Conservation (phyloP, 2,329 filamentous ascomycete genomes). For the Fusarium dimerum region DNA sequence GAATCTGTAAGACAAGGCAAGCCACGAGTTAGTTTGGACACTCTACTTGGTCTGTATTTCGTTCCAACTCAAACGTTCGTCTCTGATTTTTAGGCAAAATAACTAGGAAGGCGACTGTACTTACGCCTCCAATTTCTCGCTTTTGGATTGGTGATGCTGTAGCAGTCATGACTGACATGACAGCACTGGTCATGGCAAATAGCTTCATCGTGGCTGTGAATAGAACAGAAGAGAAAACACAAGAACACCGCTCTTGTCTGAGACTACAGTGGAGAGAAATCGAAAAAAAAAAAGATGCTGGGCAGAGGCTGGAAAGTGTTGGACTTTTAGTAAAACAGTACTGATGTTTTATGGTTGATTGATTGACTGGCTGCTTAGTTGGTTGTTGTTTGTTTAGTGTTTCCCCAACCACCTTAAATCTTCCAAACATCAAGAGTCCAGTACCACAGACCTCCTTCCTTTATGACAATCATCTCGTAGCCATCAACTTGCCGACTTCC, state of each 20-base stretch:
- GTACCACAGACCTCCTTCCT: background rate
- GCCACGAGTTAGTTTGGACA: constrained; percentile 2
- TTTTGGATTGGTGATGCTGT: constrained; percentile 38
- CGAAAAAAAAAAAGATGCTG: background rate
- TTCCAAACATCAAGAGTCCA: background rate
- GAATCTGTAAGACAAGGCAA: constrained; percentile 38
- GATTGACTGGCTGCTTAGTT: background rate
- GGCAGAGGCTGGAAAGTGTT: background rate
- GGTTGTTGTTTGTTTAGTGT: background rate
- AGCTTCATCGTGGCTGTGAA: constrained; percentile 32
- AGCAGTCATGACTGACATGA: constrained; percentile 23
- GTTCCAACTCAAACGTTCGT: no score
- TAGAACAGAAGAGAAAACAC: background rate
- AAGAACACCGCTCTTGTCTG: background rate
- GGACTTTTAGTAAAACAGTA: background rate
- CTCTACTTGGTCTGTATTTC: no score
- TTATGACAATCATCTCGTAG: no score
- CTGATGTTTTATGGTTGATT: background rate
- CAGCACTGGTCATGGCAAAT: constrained; percentile 18
- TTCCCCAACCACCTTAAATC: background rate
- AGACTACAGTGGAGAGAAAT: background rate
- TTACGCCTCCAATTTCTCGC: constrained; percentile 49
- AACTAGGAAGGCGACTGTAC: constrained; percentile 21
- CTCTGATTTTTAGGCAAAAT: background rate
- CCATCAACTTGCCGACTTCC: no score